phyloP scores from a whole-genome alignment of 257 asterid species.

The Fraxinus excelsior region DNA sequence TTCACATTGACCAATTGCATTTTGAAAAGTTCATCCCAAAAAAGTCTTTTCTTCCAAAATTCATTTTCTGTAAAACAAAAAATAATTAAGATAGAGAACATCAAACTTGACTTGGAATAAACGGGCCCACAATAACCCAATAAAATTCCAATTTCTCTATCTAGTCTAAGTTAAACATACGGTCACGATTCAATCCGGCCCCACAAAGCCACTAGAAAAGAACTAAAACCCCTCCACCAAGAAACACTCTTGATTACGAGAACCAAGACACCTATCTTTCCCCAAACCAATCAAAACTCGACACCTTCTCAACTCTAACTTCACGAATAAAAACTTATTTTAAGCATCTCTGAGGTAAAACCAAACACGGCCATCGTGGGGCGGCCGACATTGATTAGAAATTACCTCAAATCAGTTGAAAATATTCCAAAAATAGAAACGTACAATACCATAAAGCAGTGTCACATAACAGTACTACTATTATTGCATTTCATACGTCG shows the following conservation, averaged over 20 bases:
- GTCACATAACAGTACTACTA: neutral
- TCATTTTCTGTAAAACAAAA: neutral
- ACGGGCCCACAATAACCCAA: neutral
- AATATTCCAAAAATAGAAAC: slow-evolving; percentile 30
- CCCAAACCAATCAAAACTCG: slow-evolving; percentile 13
- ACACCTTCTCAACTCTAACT: slow-evolving; percentile 24
- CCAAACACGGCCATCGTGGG: neutral
- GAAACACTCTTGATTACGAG: slow-evolving; percentile 42
- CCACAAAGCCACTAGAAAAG: slow-evolving; percentile 28
- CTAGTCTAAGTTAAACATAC: slow-evolving; percentile 30
- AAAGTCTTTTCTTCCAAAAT: neutral
- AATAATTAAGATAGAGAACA: neutral
- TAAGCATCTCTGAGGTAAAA: too few relatives aligned
- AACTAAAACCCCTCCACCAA: slow-evolving; percentile 65
- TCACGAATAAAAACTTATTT: too few relatives aligned
- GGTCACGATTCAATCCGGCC: slow-evolving; percentile 25
- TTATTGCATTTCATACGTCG: neutral
- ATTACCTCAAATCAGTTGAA: slow-evolving; percentile 37
- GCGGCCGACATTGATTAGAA: slow-evolving; percentile 24
- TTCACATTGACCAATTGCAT: neutral
- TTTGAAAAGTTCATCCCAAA: neutral
- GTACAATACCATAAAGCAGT: neutral
- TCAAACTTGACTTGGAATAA: neutral
- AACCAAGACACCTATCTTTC: slow-evolving; percentile 42
- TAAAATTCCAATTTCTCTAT: slow-evolving; percentile 18